Percentiles rank a stretch among this genome's conserved stretches.
These are phyloP conservation scores for Saccharomycopsis sp. DNA, from an alignment of 805 yeast species.

Conservation along the genomic window DNA sequence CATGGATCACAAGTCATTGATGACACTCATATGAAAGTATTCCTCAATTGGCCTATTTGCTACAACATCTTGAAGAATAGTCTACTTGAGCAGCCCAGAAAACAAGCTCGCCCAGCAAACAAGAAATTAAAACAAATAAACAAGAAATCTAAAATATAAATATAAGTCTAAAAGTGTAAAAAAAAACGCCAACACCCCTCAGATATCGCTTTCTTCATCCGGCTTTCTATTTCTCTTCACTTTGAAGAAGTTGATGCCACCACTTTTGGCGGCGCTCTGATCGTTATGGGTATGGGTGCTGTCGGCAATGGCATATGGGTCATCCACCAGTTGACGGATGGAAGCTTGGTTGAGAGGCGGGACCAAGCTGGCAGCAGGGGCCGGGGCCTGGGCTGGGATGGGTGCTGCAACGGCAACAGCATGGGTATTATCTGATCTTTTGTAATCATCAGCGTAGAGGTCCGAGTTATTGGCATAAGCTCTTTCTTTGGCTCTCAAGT, in stretches of 20 bases:
- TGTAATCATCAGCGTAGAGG: constrained; percentile 8
- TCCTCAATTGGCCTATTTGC: too few relatives aligned
- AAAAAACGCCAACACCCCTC: too few relatives aligned
- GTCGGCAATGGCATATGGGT: constrained; percentile 17
- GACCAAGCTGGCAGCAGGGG: constrained; percentile 1
- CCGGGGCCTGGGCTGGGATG: not conserved
- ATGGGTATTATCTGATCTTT: constrained; percentile 5
- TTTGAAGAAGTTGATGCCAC: constrained; percentile 20
- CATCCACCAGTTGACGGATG: constrained; percentile 3
- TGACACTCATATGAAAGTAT: too few relatives aligned
- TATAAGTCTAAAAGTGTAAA: too few relatives aligned
- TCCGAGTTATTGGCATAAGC: constrained; percentile 17
- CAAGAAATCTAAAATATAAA: too few relatives aligned
- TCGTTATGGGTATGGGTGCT: not conserved
- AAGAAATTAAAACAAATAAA: too few relatives aligned
- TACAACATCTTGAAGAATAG: too few relatives aligned
- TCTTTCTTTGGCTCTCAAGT: constrained; percentile 19
- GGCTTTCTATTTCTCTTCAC: constrained; percentile 19
- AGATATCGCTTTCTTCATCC: constrained; percentile 19
- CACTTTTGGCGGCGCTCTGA: constrained; percentile 11
- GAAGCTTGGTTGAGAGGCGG: constrained; percentile 3
- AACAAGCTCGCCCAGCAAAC: too few relatives aligned
- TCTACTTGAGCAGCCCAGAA: too few relatives aligned
- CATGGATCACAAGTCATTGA: too few relatives aligned
- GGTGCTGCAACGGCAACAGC: not conserved